Conservation (phyloP, 148 eudicot genomes). For the Selenicereus undatus region DNA sequence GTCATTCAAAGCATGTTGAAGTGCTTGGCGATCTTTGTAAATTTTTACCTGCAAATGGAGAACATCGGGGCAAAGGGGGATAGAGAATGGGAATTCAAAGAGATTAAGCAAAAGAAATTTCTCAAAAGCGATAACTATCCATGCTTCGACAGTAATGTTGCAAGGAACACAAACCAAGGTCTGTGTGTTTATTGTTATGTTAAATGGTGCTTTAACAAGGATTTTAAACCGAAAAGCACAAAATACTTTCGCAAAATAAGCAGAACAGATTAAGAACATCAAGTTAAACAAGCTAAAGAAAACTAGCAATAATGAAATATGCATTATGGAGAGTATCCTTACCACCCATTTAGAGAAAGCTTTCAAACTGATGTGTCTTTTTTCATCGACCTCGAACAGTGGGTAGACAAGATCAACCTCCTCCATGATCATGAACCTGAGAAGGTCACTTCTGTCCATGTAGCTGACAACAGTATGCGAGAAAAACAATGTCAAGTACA, state of each 20-base stretch:
- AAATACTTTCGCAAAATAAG: no score
- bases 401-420: slow-evolving; percentile 64
- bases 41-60: slow-evolving; percentile 53
- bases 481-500: slow-evolving; percentile 1
- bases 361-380: slow-evolving; percentile 44
- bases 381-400: slow-evolving; percentile 54
- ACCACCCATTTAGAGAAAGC: slow-evolving; percentile 84
- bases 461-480: slow-evolving; percentile 29
- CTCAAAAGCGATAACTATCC: background rate
- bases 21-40: slow-evolving; percentile 57
- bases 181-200: no score
- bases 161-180: no score
- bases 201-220: background rate
- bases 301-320: no score
- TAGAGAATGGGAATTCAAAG: no score
- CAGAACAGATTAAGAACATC: no score
- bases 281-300: no score
- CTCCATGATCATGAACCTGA: slow-evolving; percentile 65
- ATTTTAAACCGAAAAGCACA: background rate
- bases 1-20: slow-evolving; percentile 77
- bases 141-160: no score
- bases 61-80: background rate
- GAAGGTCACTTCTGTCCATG: slow-evolving; percentile 57
- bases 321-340: slow-evolving; percentile 5
- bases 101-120: background rate